Evolutionary conservation across 192 early-diverging fungal genomes (phyloP), one percentile per base, ranked within the genome.

Genomic region (Backusella parvicylindrica): DNA sequence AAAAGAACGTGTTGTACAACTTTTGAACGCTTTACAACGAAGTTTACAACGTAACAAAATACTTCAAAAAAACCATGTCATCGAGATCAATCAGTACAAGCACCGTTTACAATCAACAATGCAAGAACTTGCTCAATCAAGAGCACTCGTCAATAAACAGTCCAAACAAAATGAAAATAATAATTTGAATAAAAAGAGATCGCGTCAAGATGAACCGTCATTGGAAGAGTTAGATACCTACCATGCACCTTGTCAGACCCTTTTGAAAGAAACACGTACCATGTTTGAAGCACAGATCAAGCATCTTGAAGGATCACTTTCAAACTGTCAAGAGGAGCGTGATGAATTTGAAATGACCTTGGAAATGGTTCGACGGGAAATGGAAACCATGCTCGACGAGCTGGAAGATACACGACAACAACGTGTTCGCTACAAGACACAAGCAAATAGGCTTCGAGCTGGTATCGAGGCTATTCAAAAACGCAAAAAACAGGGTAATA

Each of bases 391-490:
- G 70, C 16, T 72, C 16, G 70, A 72, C 6, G 70, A 72, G 21
- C 16, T 72, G 18, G 70, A 50, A 9, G 70, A 72, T 21, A 72
- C 49, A 1, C 31, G 36, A 32, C 49, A 72, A n/a, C 53, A 50
- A 11, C 30, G 33, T 16, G 32, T 56, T 23, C 18, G 70, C 18
- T 72, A 72, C 33, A 72, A 72, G 15, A 72, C 53, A 36, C 70
- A 72, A 32, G 70, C 70, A 6, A 56, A 21, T 23, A 50, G 70
- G 23, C 43, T 72, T 33, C 43, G 53, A 37, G 70, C 50, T 5
- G 70, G 70, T 36, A 53, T 72, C 23, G 70, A 72, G 9, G 50
- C 70, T n/a, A 72, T 72, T 23, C 70, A 72, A 36, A 60, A 37
- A 12, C 28, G 70, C n/a, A 33, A 60, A 50, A 50, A n/a, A 15